Conservation (phyloP, 1,139 yeast species). For the Pichia sp. region DNA sequence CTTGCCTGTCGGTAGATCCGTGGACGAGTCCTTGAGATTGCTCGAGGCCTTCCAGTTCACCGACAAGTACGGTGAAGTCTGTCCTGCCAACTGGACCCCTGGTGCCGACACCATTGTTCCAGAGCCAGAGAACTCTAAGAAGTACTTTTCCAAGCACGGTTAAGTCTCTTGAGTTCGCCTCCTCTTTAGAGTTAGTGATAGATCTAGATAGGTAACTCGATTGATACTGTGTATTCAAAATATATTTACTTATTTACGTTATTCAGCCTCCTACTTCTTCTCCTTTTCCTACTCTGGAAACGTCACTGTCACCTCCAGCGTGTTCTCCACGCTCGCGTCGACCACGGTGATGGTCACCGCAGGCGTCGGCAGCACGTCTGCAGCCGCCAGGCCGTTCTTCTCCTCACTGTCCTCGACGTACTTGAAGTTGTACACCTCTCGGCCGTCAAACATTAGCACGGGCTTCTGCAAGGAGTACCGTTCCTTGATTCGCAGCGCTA, state of each 20-base stretch:
- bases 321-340: constrained; percentile 6
- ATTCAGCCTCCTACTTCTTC: background rate
- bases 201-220: background rate
- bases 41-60: constrained; percentile 99
- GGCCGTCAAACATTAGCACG: constrained; percentile 18
- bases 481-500: constrained; percentile 18
- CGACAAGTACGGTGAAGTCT: constrained; percentile 96
- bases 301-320: background rate
- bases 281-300: background rate
- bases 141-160: constrained; percentile 53
- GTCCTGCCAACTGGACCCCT: constrained; percentile 99
- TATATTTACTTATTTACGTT: background rate
- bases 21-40: constrained; percentile 94
- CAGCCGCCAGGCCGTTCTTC: background rate
- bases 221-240: background rate
- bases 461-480: constrained; percentile 20
- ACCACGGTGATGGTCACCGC: background rate
- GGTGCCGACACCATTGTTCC: constrained; percentile 95
- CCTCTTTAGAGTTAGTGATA: background rate
- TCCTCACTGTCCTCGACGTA: background rate
- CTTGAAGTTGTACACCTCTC: constrained; percentile 28
- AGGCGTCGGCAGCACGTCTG: background rate
- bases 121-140: constrained; percentile 74
- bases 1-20: constrained; percentile 98
- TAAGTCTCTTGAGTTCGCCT: constrained; percentile 11